Conservation (phyloP, 306 rosid species). For the Lathyrus oleraceus region DNA sequence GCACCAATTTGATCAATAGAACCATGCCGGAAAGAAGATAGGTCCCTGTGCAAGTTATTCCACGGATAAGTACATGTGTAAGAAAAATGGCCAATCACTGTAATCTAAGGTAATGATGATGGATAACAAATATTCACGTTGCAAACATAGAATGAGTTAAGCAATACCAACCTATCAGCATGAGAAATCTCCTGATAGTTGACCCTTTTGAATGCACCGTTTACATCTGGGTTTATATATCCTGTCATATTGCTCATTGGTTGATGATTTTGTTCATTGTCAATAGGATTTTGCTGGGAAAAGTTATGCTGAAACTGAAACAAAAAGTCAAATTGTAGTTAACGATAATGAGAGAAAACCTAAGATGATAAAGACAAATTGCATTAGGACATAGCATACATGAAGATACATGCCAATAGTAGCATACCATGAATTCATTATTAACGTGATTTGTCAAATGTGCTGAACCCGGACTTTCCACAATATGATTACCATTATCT, state of each 20-base stretch:
- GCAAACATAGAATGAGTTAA: not conserved
- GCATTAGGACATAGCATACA: conserved; percentile 10
- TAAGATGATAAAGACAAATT: conserved; percentile 11
- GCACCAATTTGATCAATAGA: conserved; percentile 40
- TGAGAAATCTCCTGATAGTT: conserved; percentile 37
- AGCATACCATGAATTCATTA: conserved; percentile 66
- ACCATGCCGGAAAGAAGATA: conserved; percentile 38
- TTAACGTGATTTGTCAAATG: conserved; percentile 49
- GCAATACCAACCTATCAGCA: conserved; percentile 46
- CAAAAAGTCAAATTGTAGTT: conserved; percentile 2
- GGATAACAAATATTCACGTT: not conserved
- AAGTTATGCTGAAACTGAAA: conserved; percentile 56
- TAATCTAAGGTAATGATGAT: not conserved
- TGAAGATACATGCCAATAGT: conserved; percentile 46
- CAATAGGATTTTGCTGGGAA: conserved; percentile 36
- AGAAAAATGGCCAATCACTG: not conserved
- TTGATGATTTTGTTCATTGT: conserved; percentile 44
- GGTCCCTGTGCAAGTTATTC: conserved; percentile 54
- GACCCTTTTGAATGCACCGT: conserved; percentile 35
- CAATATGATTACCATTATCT: conserved; percentile 56
- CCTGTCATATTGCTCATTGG: conserved; percentile 38
- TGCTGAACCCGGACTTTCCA: conserved; percentile 48
- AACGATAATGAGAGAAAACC: conserved; percentile 14
- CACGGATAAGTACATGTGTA: conserved; percentile 27
- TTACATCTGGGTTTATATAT: conserved; percentile 42